Conservation (phyloP, 2,329 filamentous ascomycete genomes). For the Pyrenochaeta sp. region DNA sequence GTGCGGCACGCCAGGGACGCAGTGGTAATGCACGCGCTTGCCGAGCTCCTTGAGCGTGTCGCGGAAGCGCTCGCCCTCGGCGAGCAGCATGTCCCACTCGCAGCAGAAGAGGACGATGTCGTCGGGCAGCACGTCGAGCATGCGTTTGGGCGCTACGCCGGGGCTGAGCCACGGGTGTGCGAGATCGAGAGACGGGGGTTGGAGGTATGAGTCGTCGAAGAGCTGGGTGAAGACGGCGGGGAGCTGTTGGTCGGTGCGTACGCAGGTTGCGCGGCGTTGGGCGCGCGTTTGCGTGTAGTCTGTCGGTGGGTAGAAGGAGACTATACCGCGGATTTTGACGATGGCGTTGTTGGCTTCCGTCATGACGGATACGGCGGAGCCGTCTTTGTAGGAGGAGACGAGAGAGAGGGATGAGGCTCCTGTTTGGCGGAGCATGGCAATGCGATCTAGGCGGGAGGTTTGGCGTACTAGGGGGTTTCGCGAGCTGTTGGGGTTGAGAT, state of each 20-base stretch:
- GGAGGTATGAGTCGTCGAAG: constrained; percentile 60
- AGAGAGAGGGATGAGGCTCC: constrained; percentile 45
- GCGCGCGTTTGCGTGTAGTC: constrained; percentile 68
- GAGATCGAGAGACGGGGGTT: constrained; percentile 58
- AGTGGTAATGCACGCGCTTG: constrained; percentile 66
- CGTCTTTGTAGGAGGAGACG: constrained; percentile 47
- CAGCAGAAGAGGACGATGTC: constrained; percentile 69
- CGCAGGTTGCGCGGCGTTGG: constrained; percentile 63
- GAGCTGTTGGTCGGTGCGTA: constrained; percentile 60
- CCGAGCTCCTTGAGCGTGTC: constrained; percentile 62
- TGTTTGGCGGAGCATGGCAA: constrained; percentile 44
- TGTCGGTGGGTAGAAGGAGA: constrained; percentile 69
- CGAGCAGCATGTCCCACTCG: constrained; percentile 72
- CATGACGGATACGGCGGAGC: constrained; percentile 38
- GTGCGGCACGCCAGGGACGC: constrained; percentile 66
- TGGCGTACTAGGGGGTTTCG: constrained; percentile 41
- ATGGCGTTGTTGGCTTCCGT: constrained; percentile 48
- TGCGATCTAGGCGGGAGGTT: constrained; percentile 41
- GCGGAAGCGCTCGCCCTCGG: constrained; percentile 68
- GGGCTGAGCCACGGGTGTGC: constrained; percentile 67
- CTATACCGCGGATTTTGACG: constrained; percentile 60
- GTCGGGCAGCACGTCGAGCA: constrained; percentile 63
- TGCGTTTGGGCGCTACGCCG: constrained; percentile 61
- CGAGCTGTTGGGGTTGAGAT: constrained; percentile 40
- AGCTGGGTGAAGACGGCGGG: constrained; percentile 60